Percentiles rank a stretch among this genome's conserved stretches.
These are phyloP conservation scores for Saccharomycopsis hybrid DNA, from an alignment of 1,139 yeast species.

Conservation along the genomic window DNA sequence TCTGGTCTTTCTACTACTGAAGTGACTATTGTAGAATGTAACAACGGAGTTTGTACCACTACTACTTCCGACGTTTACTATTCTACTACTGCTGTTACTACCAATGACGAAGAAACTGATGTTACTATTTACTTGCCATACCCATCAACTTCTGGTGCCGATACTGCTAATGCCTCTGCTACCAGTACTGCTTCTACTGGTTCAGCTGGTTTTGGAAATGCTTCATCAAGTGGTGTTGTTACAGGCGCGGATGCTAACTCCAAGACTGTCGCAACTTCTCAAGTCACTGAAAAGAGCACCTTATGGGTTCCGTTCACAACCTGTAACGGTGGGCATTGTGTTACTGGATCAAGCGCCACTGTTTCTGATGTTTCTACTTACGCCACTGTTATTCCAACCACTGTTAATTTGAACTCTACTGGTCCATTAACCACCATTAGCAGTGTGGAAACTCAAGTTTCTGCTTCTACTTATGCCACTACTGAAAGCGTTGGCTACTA, in stretches of 20 bases:
- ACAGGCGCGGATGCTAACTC: no score
- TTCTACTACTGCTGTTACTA: slow-evolving; percentile 18
- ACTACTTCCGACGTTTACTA: slow-evolving; percentile 20
- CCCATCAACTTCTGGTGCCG: slow-evolving; percentile 4
- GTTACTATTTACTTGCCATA: slow-evolving; percentile 20
- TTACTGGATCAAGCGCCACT: slow-evolving; percentile 17
- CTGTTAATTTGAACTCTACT: slow-evolving; percentile 1
- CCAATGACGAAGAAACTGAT: slow-evolving; percentile 15
- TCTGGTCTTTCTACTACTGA: slow-evolving; percentile 6
- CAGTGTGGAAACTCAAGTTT: slow-evolving; percentile 6
- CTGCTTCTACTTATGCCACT: slow-evolving; percentile 11
- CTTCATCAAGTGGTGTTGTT: no score
- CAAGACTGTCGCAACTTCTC: neutral
- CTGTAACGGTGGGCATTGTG: slow-evolving; percentile 11
- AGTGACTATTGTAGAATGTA: slow-evolving; percentile 18
- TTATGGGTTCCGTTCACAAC: slow-evolving; percentile 16
- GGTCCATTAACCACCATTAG: slow-evolving; percentile 2
- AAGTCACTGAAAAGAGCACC: slow-evolving; percentile 6
- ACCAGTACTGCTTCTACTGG: no score
- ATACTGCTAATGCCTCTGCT: neutral
- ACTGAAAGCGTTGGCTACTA: slow-evolving; percentile 10
- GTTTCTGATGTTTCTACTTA: slow-evolving; percentile 14
- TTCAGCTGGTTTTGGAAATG: no score
- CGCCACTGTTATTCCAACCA: slow-evolving; percentile 9
- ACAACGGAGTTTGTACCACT: slow-evolving; percentile 16